phyloP scores from a whole-genome alignment of 2,329 filamentous ascomycete species.

The Fusarium graminum region DNA sequence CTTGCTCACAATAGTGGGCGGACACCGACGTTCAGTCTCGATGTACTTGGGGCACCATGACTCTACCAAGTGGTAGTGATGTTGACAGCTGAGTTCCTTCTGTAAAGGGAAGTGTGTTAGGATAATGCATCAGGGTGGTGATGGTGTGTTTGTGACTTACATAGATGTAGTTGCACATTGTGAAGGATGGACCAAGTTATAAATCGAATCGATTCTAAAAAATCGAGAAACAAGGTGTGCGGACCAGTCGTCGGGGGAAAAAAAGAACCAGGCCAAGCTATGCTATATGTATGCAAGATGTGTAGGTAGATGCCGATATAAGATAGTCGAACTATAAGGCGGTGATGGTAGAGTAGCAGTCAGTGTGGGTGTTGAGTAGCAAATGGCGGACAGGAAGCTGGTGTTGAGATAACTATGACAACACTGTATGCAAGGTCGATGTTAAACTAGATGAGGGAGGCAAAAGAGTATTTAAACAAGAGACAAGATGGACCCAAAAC shows the following conservation, averaged over 20 bases:
- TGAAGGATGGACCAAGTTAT: conserved; percentile 31
- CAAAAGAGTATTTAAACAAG: conserved; percentile 45
- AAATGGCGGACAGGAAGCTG: conserved; percentile 23
- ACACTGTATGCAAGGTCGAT: conserved; percentile 26
- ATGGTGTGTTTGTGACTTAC: conserved; percentile 49
- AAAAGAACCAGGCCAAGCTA: background rate
- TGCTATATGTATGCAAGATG: background rate
- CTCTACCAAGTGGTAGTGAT: conserved; percentile 64
- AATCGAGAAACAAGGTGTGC: conserved; percentile 7
- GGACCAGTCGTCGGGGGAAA: background rate
- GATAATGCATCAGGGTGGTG: conserved; percentile 15
- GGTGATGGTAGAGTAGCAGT: conserved; percentile 21
- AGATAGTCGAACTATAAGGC: conserved; percentile 11
- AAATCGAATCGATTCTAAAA: conserved; percentile 9
- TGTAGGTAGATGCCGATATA: background rate
- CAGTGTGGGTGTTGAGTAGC: conserved; percentile 20
- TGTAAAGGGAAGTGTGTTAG: conserved; percentile 44
- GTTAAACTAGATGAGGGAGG: conserved; percentile 32
- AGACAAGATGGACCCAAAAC: conserved; percentile 45
- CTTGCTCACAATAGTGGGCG: conserved; percentile 60
- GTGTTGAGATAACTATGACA: conserved; percentile 26
- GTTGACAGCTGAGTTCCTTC: conserved; percentile 66
- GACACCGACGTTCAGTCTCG: conserved; percentile 59
- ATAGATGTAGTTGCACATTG: conserved; percentile 67
- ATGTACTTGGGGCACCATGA: conserved; percentile 62